These are phyloP conservation scores for Scopulariopsis brevicaulis DNA, from an alignment of 2,329 filamentous ascomycete species.

Conservation along the genomic window DNA sequence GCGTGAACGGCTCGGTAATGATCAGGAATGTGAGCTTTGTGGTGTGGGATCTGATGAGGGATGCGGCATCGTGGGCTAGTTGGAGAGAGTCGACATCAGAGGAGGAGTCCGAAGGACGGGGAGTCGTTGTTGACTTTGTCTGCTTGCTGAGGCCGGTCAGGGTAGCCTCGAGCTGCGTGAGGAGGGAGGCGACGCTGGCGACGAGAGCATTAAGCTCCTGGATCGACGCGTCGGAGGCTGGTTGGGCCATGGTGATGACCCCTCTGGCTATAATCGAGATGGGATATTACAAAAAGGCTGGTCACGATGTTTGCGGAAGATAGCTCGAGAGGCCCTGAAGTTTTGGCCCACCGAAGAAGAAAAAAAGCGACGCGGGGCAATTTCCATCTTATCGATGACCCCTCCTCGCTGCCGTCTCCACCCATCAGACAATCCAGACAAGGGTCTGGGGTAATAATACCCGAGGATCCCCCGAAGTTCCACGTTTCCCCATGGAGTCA, in stretches of 20 bases:
- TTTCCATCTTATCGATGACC: background rate
- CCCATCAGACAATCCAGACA: background rate
- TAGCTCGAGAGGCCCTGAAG: background rate
- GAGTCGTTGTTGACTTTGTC: background rate
- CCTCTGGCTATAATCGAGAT: background rate
- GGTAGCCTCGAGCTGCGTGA: slow-evolving; percentile 29
- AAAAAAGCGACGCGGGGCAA: background rate
- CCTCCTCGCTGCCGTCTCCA: background rate
- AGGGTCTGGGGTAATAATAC: background rate
- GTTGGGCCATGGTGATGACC: slow-evolving; percentile 12
- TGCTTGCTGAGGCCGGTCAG: slow-evolving; percentile 20
- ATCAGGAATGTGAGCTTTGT: slow-evolving; percentile 83
- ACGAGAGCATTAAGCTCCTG: slow-evolving; percentile 26
- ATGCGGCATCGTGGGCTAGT: slow-evolving; percentile 60
- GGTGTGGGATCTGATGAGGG: slow-evolving; percentile 66
- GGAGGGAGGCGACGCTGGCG: slow-evolving; percentile 22
- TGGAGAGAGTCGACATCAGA: slow-evolving; percentile 45
- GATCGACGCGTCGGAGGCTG: slow-evolving; percentile 15
- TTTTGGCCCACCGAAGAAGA: background rate
- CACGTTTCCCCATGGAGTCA: slow-evolving; percentile 2
- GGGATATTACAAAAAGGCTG: background rate
- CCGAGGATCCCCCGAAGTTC: slow-evolving; percentile 1
- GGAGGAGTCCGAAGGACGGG: slow-evolving; percentile 1
- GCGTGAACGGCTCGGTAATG: slow-evolving; percentile 78
- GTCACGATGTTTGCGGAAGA: background rate